These are phyloP conservation scores for Fusarium torreyae DNA, from an alignment of 2,329 filamentous ascomycete species.

Conservation along the genomic window DNA sequence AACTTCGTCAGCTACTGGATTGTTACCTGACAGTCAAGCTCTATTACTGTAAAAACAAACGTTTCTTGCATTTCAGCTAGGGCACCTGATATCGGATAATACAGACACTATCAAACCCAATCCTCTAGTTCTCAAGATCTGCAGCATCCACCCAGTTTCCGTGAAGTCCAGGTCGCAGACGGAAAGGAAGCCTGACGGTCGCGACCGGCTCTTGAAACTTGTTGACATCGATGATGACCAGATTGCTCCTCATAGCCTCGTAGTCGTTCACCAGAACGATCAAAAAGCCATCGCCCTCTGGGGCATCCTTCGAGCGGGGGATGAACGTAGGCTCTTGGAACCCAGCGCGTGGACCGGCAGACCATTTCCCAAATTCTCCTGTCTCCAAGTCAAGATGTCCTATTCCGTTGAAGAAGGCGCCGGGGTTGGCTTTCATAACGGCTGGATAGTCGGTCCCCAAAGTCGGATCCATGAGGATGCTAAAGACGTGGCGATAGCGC, in stretches of 20 bases:
- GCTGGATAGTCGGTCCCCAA: slow-evolving; percentile 17
- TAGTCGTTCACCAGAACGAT: slow-evolving; percentile 23
- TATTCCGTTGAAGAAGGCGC: slow-evolving; percentile 20
- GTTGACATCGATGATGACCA: slow-evolving; percentile 16
- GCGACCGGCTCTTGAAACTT: slow-evolving; percentile 7
- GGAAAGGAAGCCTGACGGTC: slow-evolving; percentile 10
- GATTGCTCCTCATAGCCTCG: slow-evolving; percentile 18
- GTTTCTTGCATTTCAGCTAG: too few species aligned
- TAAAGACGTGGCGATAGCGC: slow-evolving; percentile 28
- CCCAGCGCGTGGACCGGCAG: slow-evolving; percentile 1
- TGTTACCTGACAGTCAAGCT: too few species aligned
- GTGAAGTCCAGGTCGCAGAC: slow-evolving; percentile 23
- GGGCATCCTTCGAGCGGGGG: not conserved
- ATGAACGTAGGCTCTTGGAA: slow-evolving; percentile 27
- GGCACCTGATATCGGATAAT: too few species aligned
- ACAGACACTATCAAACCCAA: too few species aligned
- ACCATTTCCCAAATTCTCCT: slow-evolving; percentile 8
- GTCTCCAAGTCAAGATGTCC: slow-evolving; percentile 24
- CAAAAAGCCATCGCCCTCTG: slow-evolving; percentile 8
- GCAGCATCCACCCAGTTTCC: slow-evolving; percentile 22
- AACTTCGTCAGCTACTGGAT: too few species aligned
- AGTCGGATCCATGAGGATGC: slow-evolving; percentile 11
- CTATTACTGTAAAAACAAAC: too few species aligned
- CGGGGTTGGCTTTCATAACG: not conserved
- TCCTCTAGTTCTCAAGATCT: slow-evolving; percentile 25